phyloP scores from a whole-genome alignment of 1,139 yeast genomes.

The Geotrichum europaeum region DNA sequence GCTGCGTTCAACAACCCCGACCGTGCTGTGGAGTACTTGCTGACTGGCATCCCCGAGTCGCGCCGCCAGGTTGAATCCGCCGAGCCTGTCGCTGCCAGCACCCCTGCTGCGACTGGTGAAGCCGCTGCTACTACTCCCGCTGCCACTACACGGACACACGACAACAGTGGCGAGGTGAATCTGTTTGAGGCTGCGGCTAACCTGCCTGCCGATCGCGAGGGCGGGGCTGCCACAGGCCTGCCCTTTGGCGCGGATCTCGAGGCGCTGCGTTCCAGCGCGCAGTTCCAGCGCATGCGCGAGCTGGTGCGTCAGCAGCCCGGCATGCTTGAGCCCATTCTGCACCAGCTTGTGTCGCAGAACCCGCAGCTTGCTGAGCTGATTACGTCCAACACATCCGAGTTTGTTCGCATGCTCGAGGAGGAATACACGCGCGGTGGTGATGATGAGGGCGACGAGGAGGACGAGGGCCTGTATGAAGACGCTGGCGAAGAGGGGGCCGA shows the following conservation, averaged over 20 bases:
- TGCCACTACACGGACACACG: conserved; percentile 35
- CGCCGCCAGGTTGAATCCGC: conserved; percentile 31
- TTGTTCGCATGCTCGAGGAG: conserved; percentile 59
- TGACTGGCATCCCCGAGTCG: conserved; percentile 83
- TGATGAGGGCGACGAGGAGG: conserved; percentile 33
- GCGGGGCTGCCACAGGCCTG: conserved; percentile 29
- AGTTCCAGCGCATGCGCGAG: conserved; percentile 59
- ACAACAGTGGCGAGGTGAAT: conserved; percentile 46
- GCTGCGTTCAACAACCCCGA: conserved; percentile 98
- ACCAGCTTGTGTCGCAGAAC: conserved; percentile 73
- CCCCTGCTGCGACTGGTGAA: conserved; percentile 25
- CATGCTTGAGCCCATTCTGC: conserved; percentile 75
- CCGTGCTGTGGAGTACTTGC: conserved; percentile 90
- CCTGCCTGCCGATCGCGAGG: conserved; percentile 38
- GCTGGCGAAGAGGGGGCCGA: conserved; percentile 38
- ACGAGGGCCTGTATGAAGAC: conserved; percentile 36
- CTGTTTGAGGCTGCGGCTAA: conserved; percentile 72
- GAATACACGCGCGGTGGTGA: conserved; percentile 28
- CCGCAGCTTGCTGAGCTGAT: conserved; percentile 79
- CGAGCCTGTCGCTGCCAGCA: conserved; percentile 28
- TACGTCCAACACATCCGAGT: conserved; percentile 81
- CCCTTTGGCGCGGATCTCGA: conserved; percentile 26
- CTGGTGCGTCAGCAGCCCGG: conserved; percentile 85
- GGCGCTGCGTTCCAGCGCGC: conserved; percentile 40
- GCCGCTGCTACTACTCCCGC: conserved; percentile 31